Evolutionary conservation across 2,329 filamentous ascomycete genomes (phyloP), one percentile per base, ranked within the genome.

Genomic region (Sclerotinia subarctica): DNA sequence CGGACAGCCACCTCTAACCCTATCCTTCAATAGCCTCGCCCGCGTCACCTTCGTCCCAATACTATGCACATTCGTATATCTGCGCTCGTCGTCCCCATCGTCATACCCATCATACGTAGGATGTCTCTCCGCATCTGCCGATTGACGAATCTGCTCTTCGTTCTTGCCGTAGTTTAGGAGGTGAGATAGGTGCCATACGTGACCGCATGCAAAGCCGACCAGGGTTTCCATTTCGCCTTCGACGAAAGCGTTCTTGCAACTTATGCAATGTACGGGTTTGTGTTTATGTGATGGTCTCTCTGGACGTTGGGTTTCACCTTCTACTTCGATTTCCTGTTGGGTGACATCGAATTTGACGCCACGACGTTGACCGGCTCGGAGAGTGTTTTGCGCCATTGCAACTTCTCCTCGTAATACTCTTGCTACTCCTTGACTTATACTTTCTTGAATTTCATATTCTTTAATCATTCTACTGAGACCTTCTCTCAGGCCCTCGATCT

Each of bases 361-460:
- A 72, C 88, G 90, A 63, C 90, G 88, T 77, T 96, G 92, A 0
- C 94, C 93, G 19, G 83, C 87, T 0, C 94, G 87, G 26, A 98
- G 82, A 5, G 88, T 88, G 63, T 90, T 90, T 85, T 98, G 96
- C 0, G 91, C 93, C 5, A 86, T 84, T 0, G 90, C 89, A 0
- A 99, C 94, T 79, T 99, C 95, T 68, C 94, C 93, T 63, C 91
- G 84, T 53, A 98, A 82, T 0, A 98, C 94, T 66, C 88, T 87
- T 0, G 95, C 94, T 4, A 96, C 95, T 0, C 95, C 95, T 54
- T 90, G 89, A 72, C 91, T 94, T 76, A 99, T 97, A 74, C 91
- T 95, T 77, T 92, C 88, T 80, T 98, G 95, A 56, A 99, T 91
- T 76, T 98, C 95, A 77, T 97, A 94, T 79, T 99, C 95, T 74